phyloP scores from a whole-genome alignment of 352 stramenopile species.

The Aphanomyces invadans region DNA sequence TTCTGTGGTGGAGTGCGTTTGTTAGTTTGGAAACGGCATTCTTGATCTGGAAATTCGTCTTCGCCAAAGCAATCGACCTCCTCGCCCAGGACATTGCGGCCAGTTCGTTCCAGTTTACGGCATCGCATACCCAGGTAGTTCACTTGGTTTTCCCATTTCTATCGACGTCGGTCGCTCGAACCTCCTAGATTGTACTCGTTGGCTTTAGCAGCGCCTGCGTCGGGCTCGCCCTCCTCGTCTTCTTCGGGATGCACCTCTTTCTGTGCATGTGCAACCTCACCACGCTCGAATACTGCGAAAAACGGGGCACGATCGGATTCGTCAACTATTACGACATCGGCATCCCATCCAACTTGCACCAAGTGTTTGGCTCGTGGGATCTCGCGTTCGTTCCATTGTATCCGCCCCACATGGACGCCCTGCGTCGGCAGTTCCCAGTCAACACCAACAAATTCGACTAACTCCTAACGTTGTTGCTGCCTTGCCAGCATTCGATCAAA shows the following conservation, averaged over 20 bases:
- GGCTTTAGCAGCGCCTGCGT: constrained; percentile 67
- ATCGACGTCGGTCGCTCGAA: no score
- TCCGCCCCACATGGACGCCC: constrained; percentile 8
- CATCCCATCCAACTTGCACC: constrained; percentile 59
- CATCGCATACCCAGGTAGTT: constrained; percentile 57
- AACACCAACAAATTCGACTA: constrained; percentile 12
- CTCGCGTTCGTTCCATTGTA: constrained; percentile 69
- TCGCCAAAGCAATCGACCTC: neutral
- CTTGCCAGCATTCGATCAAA: constrained; percentile 4
- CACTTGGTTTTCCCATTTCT: no score
- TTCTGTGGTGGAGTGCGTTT: constrained; percentile 62
- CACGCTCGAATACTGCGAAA: constrained; percentile 85
- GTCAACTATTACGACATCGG: constrained; percentile 77
- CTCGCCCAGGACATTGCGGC: constrained; percentile 48
- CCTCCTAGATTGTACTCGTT: constrained; percentile 44
- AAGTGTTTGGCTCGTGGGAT: constrained; percentile 64
- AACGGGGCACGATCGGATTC: constrained; percentile 63
- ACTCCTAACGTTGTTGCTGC: neutral
- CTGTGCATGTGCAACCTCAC: constrained; percentile 65
- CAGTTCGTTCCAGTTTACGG: constrained; percentile 44
- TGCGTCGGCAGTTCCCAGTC: constrained; percentile 13
- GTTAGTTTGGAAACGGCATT: constrained; percentile 63
- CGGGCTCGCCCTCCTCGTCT: constrained; percentile 54
- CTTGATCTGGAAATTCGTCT: constrained; percentile 55
- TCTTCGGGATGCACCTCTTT: constrained; percentile 70